phyloP scores from a whole-genome alignment of 805 yeast species.

The Lachancea lanzarotensis region DNA sequence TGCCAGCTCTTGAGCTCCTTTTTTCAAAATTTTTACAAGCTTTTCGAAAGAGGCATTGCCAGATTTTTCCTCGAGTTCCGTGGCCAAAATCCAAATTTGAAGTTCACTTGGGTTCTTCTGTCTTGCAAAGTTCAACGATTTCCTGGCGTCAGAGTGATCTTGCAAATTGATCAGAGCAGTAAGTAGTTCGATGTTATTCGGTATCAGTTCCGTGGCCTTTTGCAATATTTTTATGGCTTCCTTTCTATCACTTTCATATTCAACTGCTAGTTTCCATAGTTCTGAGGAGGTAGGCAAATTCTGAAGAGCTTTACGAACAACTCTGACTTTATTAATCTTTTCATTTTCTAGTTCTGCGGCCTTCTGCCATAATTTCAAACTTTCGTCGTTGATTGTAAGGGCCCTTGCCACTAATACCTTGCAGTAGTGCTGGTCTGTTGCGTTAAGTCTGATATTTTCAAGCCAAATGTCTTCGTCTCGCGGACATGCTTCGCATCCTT shows the following conservation, averaged over 20 bases:
- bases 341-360: constrained; percentile 66
- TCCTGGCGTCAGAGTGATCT: constrained; percentile 43
- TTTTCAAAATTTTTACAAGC: constrained; percentile 20
- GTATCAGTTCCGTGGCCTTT: constrained; percentile 66
- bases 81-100: constrained; percentile 64
- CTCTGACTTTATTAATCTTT: constrained; percentile 42
- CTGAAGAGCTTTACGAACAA: constrained; percentile 68
- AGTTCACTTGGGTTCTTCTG: constrained; percentile 42
- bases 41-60: constrained; percentile 39
- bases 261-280: constrained; percentile 66
- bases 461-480: constrained; percentile 73
- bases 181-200: constrained; percentile 64
- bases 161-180: constrained; percentile 43
- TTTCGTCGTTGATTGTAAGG: constrained; percentile 46
- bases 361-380: constrained; percentile 64
- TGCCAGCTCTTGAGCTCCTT: constrained; percentile 44
- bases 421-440: constrained; percentile 37
- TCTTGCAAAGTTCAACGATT: constrained; percentile 54
- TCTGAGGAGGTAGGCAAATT: constrained; percentile 47
- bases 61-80: constrained; percentile 54
- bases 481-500: constrained; percentile 70
- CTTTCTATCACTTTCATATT: constrained; percentile 46
- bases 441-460: constrained; percentile 62
- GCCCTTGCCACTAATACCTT: constrained; percentile 62
- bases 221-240: constrained; percentile 48